Conservation (phyloP, 345 rosid genomes). For the Theobroma cacao region DNA sequence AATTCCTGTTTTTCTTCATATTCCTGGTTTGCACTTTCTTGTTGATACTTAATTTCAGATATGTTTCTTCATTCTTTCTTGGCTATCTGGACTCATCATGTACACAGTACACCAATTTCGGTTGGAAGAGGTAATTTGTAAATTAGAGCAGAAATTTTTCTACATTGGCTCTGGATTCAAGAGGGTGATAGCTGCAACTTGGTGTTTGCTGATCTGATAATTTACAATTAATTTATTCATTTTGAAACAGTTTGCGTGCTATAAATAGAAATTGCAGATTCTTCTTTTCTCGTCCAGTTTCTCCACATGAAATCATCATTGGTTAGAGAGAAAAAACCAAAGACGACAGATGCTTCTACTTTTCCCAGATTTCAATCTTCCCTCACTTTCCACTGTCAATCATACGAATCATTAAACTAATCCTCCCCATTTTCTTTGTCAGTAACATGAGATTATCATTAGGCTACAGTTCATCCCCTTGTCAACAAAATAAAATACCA, state of each 20-base stretch:
- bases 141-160: neutral
- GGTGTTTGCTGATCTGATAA: neutral
- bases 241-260: neutral
- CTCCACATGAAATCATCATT: slow-evolving; percentile 13
- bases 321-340: slow-evolving; percentile 12
- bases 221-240: neutral
- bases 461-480: neutral
- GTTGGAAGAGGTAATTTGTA: neutral
- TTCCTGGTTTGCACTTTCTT: neutral
- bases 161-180: neutral
- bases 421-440: neutral
- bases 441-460: neutral
- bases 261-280: neutral
- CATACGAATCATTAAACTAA: neutral
- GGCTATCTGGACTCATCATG: neutral
- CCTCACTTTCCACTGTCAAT: neutral
- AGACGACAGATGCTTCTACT: neutral
- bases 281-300: neutral
- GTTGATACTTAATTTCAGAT: neutral
- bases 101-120: neutral
- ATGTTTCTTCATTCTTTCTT: neutral
- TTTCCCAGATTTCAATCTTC: slow-evolving; percentile 11
- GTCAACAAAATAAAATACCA: neutral
- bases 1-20: neutral
- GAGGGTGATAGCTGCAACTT: neutral